Base-by-base conservation (phyloP, 2,329 filamentous ascomycete genomes). In the Xylariaceae sp. region DNA sequence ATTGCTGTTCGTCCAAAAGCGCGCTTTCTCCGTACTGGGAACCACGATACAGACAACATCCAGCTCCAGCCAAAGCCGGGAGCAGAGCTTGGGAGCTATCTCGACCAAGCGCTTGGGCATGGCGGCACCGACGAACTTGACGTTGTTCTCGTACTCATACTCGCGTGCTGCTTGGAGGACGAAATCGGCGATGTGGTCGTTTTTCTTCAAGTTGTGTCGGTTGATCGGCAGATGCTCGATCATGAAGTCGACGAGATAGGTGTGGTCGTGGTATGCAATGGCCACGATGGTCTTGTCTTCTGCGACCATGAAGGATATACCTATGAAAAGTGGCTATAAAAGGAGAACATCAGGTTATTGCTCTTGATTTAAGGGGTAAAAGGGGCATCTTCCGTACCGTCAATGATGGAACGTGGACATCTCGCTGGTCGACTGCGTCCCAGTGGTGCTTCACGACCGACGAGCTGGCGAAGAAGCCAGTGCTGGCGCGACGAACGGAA, bases 81-180 rank as follows among this genome's bases (percentile, higher is more conserved):
- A 85, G 65, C 86, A 88, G 1, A 92, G 78, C 4, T 75, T 75
- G 0, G 88, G 88, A 67, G 84, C 88, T 67, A 83, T 76, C 8
- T 82, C 74, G 50, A 82, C 78, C 56, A 90, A 74, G 3, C 80
- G 78, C 8, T 77, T 74, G 0, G 88, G 86, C 56, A 93, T 76
- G n/a, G 89, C 88, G 17, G 84, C 82, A 6, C 89, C 89, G 17
- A 91, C 79, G 65, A 92, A 88, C 73, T 93, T 94, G 75, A 84
- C 83, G 58, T 85, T 76, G 70, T 91, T 87, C 10, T 82, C 77
- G 48, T 82, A 76, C 64, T 86, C 83, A 66, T 90, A 92, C 18
- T 74, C 69, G 39, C 80, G 72, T 35, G 90, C 74, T 52, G 82
- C 77, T 0, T 69, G 64, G 62, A 90, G 74, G 50, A 92, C 76